Evolutionary conservation across 768 basidiomycete species (phyloP), one percentile per base, ranked within the genome.

Genomic region (Hirschioporus abietinus): DNA sequence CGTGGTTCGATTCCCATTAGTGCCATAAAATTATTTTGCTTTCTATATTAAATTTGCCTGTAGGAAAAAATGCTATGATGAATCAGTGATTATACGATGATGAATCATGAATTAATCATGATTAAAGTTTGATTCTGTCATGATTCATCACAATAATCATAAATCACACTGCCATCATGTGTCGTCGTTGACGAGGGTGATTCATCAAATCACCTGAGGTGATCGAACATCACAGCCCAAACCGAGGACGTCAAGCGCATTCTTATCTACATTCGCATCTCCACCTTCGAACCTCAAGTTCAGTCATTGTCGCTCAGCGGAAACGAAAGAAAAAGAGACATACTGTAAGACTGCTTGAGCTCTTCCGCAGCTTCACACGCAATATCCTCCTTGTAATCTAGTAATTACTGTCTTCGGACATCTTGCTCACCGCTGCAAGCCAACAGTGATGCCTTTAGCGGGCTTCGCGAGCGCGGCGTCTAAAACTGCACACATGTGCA

Each of bases 221-320:
- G 27, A n/a, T n/a, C n/a, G n/a, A n/a, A 99, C 95, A 75, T 98
- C 93, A 74, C 94, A 96, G 68, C 86, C 92, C 35, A 95, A 72
- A 23, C 92, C 93, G 52, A 93, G 81, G 65, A 92, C 81, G 36
- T 87, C 80, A 66, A 93, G 60, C 17, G 24, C 23, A 23, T 61
- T 15, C 17, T 52, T 20, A 15, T 61, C 18, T 15, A 34, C 24
- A 18, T 61, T 61, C 3, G 24, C 1, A 25, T 34, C 30, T 12
- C 30, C 25, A 61, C 23, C 24, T 25, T 61, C 23, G 60, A 34
- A 12, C 60, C 60, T 3, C 6, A 24, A 24, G 20, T 15, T 61
- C 24, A 25, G 60, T 12, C 15, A 25, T 3, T 61, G 20, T 61
- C 15, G n/a, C 60, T 25, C 18, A 24, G 9, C 30, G 12, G 23